Evolutionary conservation across 345 rosid species (phyloP), one percentile per base, ranked within the genome.

Genomic region (Salix dunnii): DNA sequence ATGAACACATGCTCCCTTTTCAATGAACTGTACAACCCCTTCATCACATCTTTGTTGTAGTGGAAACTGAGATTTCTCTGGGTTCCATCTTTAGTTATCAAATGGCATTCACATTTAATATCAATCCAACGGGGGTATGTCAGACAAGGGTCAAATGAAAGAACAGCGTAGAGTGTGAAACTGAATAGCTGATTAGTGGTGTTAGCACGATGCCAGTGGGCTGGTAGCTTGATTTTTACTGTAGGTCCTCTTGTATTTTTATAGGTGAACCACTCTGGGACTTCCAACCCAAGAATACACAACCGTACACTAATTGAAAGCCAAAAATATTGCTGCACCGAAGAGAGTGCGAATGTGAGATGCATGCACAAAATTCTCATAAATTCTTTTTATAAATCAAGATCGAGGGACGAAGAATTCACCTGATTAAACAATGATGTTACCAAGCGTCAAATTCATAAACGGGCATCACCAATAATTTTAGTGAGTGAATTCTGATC

Each of bases 21-120:
- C 42, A 11, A 38, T 38, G 11, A 0, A 38, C 0, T 0, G 2
- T 2, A 2, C 42, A 0, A 0, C 2, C 0, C 8, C 11, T 0
- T 0, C 11, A 1, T 38, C 12, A 38, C 0, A 0, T 2, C 0
- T 0, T 0, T 36, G 0, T 40, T 0, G 42, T 2, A 38, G 12
- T 9, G 11, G 42, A 9, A 38, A 38, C 0, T 38, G 12, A 38
- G 42, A 38, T 38, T 11, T 8, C 12, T 38, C 2, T 38, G 42
- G 2, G 0, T 38, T 8, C 42, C 42, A 38, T 2, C 42, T 38
- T 38, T 0, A 0, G 12, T 38, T 38, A 38, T 38, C 12, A 38
- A 38, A 38, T 38, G 42, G 12, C 42, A 38, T 38, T 38, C 42
- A 38, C 42, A 38, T 38, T 0, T 9, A 38, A 38, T 38, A 9